Base-by-base conservation (phyloP, 441 rosid species). In the Croton setiger region DNA sequence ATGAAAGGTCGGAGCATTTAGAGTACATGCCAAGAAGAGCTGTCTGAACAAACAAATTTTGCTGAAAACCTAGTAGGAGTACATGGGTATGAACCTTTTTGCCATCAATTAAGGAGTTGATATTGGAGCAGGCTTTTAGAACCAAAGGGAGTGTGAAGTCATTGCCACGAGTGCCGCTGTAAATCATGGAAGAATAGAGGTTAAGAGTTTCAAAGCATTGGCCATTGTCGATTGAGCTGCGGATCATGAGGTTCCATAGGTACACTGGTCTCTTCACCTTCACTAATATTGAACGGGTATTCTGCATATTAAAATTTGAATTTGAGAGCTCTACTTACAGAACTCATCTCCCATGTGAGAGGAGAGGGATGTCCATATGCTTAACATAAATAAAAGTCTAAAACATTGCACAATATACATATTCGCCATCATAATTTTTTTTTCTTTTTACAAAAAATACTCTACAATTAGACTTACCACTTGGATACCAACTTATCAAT, bases 181-280 rank as follows among this genome's bases (percentile, higher is more conserved):
- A 63, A 3, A 73, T 13, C 75, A 70, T 67, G 15, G 67, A 58
- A 64, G 49, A 63, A 57, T 63, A 76, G 14, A 47, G 60, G 27
- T 33, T 35, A 0, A 76, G 55, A 41, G 72, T 43, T 2, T 56
- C 18, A 14, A 43, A 4, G 57, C 67, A 76, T 39, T 7, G 58
- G 27, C 63, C 72, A 33, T 39, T 37, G 44, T 67, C 56, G 44
- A 57, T 55, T 31, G 80, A 73, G 55, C 62, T 45, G 33, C 77
- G 72, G 27, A 77, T 65, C 69, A 64, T 77, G 66, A 69, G 60
- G 65, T 77, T 77, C 77, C 80, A 77, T 15, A 69, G 10, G 33
- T 77, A 69, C 14, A 73, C 21, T 21, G 69, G 56, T 20, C 31
- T 52, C 31, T 45, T 11, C 51, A 45, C 43, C 1, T 39, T 39